Base-by-base conservation (phyloP, 495 filamentous ascomycete species). In the Penicillium desertorum region DNA sequence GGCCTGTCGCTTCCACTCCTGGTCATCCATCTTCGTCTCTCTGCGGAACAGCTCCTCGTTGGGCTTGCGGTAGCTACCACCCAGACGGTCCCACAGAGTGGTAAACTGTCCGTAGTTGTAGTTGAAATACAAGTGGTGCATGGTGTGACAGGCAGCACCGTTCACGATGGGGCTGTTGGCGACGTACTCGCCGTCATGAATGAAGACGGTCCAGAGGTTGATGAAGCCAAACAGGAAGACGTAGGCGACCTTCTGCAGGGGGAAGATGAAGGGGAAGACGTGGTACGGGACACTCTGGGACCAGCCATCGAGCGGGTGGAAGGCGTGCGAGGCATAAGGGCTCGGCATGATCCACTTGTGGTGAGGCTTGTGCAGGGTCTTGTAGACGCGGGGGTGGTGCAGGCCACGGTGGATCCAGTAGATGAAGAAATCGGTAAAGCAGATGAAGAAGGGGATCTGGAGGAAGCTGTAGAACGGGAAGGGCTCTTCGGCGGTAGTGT, bases 261-360 rank as follows among this genome's bases (percentile, higher is more conserved):
- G 93, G 75, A 98, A 94, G 62, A 96, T 72, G 74, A 96, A 92
- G 5, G 92, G 91, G 75, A 92, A 98, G 55, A 96, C 62, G 77
- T 97, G 93, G 78, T 97, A 97, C 0, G 93, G 93, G 27, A 96
- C 63, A 64, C 88, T 88, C 78, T 97, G 94, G n/a, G 87, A 80
- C 77, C 85, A 97, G 67, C 94, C 94, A 72, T 98, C 93, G 37
- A 96, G 62, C 1, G 93, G 94, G 78, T 98, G 92, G 82, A 98
- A 97, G 51, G 93, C 93, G 76, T 96, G 88, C 51, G 85, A 88
- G 11, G 93, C 94, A 70, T 82, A 97, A 11, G 93, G 93, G 7
- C 92, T 96, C 5, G 94, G 94, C 91, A 97, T 95, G 75, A 98
- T 96, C 94, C 93, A 97, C 77, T 96, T 96, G 85, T 98, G 93